These are phyloP conservation scores for Penicillium sp. DNA, from an alignment of 2,329 filamentous ascomycete genomes.

Conservation along the genomic window DNA sequence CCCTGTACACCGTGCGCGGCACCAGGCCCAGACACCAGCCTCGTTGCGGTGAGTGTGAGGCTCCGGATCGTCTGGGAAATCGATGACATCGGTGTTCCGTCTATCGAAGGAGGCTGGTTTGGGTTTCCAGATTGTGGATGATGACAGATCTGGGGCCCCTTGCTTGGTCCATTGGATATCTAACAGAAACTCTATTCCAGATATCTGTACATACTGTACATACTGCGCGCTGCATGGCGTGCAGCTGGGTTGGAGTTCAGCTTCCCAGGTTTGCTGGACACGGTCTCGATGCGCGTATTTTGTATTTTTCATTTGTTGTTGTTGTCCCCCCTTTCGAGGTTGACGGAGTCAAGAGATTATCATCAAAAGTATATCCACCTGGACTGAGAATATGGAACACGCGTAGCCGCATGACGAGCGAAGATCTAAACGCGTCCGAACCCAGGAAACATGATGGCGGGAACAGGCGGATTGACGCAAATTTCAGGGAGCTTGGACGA, in stretches of 20 bases:
- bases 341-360: background rate
- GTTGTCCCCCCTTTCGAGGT: background rate
- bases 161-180: constrained; percentile 11
- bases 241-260: constrained; percentile 4
- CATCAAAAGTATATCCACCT: background rate
- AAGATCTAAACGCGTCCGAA: constrained; percentile 5
- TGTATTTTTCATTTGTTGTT: background rate
- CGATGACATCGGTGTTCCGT: background rate
- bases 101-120: background rate
- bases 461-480: constrained; percentile 9
- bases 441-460: constrained; percentile 8
- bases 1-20: too few species aligned
- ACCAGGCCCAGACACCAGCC: background rate
- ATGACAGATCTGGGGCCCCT: constrained; percentile 8
- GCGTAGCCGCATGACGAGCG: background rate
- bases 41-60: background rate
- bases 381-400: background rate
- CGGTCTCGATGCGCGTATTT: background rate
- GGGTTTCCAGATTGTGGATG: background rate
- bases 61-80: background rate
- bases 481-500: background rate
- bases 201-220: constrained; percentile 3
- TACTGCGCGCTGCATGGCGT: constrained; percentile 20
- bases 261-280: background rate
- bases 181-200: constrained; percentile 3